Conservation (phyloP, 345 rosid species). For the Salix brachista region DNA sequence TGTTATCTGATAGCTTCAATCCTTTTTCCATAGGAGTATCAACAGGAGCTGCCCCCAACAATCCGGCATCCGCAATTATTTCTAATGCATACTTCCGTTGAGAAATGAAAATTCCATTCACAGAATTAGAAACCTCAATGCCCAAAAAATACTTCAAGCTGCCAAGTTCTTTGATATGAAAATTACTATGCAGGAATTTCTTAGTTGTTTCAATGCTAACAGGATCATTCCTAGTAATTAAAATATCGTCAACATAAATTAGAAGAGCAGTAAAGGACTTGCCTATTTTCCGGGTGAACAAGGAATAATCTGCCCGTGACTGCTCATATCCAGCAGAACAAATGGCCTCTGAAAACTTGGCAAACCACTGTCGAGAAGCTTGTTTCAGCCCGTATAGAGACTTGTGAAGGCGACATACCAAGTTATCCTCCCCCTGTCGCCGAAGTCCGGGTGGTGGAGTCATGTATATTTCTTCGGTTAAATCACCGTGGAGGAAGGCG, state of each 20-base stretch:
- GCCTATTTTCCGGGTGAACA: not conserved
- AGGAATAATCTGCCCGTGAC: not conserved
- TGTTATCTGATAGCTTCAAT: not conserved
- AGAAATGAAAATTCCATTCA: not conserved
- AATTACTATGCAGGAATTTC: not conserved
- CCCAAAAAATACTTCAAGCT: not conserved
- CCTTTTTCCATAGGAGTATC: not conserved
- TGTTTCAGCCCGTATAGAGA: not conserved
- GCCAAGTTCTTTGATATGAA: slow-evolving; percentile 1
- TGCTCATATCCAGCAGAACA: not conserved
- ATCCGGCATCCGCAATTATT: not conserved
- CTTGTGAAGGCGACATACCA: not conserved
- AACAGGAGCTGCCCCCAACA: not conserved
- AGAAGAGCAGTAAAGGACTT: not conserved
- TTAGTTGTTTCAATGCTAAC: not conserved
- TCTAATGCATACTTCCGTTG: not conserved
- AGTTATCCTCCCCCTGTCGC: not conserved
- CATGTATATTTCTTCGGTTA: not conserved
- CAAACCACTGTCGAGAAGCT: not conserved
- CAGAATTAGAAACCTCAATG: not conserved
- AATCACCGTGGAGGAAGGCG: too few species aligned
- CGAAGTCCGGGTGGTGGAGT: not conserved
- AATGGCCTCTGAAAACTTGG: not conserved
- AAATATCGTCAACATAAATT: not conserved
- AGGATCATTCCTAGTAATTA: not conserved